A percentile compares a stretch with the other conserved stretches of the same genome.
Conservation (phyloP, 768 basidiomycete species). For the Nevesoporus exiguus region DNA sequence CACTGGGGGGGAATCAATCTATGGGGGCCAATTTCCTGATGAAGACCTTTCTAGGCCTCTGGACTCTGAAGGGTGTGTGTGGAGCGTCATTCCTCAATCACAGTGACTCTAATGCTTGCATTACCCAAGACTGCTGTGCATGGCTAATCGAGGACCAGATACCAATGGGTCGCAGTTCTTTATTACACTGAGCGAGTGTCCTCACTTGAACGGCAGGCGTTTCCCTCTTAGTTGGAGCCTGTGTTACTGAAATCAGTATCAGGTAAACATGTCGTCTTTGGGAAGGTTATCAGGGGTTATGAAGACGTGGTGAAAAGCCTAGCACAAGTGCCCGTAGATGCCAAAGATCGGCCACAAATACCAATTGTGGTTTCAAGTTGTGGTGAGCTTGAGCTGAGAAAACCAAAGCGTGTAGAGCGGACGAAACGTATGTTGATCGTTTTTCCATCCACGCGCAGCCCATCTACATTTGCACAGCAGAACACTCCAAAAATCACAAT, state of each 20-base stretch:
- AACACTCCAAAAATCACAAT: constrained; percentile 14
- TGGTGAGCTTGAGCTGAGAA: constrained; percentile 78
- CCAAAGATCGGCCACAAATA: constrained; percentile 65
- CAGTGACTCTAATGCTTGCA: not conserved
- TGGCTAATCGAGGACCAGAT: constrained; percentile 84
- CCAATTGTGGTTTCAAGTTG: constrained; percentile 72
- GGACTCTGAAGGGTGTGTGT: constrained; percentile 58
- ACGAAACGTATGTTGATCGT: constrained; percentile 10
- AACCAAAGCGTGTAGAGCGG: constrained; percentile 8
- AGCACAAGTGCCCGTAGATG: constrained; percentile 63
- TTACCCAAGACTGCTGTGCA: constrained; percentile 63
- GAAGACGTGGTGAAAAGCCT: constrained; percentile 58
- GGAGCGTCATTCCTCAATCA: not conserved
- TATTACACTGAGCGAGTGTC: constrained; percentile 71
- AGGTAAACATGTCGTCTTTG: constrained; percentile 63
- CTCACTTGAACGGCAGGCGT: constrained; percentile 65
- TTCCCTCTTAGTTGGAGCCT: not conserved
- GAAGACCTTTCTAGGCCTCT: constrained; percentile 66
- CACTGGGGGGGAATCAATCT: constrained; percentile 79
- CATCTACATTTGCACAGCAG: constrained; percentile 2
- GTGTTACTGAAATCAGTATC: not conserved
- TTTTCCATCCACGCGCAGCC: not conserved
- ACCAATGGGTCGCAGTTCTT: constrained; percentile 91
- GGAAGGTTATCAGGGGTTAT: constrained; percentile 56
- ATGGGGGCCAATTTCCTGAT: constrained; percentile 70